phyloP scores from a whole-genome alignment of 305 asterid genomes.

The Ruellia speciosa region DNA sequence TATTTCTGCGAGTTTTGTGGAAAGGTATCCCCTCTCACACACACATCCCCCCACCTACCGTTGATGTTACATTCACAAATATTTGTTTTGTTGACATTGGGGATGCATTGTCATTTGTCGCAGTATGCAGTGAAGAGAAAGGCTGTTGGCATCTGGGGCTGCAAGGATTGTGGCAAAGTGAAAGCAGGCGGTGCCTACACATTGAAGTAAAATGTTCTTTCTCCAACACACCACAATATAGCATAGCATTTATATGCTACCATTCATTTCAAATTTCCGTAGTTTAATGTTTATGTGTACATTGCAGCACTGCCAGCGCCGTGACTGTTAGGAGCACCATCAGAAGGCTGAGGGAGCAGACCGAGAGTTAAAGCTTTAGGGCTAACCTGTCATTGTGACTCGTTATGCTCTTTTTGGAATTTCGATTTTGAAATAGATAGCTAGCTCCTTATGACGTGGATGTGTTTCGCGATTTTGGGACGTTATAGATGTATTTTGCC shows the following conservation, averaged over 20 bases:
- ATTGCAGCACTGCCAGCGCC: constrained; percentile 71
- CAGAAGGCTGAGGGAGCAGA: constrained; percentile 78
- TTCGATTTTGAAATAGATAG: neutral
- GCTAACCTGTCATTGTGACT: neutral
- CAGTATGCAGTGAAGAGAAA: constrained; percentile 82
- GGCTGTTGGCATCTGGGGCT: constrained; percentile 86
- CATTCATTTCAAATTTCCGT: too few relatives aligned
- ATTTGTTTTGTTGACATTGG: neutral
- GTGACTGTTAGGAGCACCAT: constrained; percentile 86
- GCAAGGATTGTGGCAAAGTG: constrained; percentile 84
- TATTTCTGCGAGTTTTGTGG: constrained; percentile 85
- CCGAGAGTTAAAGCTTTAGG: constrained; percentile 45
- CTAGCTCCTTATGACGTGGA: too few relatives aligned
- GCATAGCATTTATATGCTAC: too few relatives aligned
- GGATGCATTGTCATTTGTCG: too few relatives aligned
- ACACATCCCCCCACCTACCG: neutral
- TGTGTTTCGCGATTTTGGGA: too few relatives aligned
- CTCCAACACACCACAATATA: neutral
- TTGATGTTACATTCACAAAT: neutral
- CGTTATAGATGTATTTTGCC: too few relatives aligned
- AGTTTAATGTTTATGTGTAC: neutral
- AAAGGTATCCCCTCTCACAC: constrained; percentile 36
- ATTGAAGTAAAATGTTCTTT: constrained; percentile 36
- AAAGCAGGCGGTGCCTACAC: constrained; percentile 91
- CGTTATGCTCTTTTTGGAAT: neutral